Evolutionary conservation across 768 basidiomycete genomes (phyloP), one percentile per base, ranked within the genome.

Genomic region (Auricularia sp.): DNA sequence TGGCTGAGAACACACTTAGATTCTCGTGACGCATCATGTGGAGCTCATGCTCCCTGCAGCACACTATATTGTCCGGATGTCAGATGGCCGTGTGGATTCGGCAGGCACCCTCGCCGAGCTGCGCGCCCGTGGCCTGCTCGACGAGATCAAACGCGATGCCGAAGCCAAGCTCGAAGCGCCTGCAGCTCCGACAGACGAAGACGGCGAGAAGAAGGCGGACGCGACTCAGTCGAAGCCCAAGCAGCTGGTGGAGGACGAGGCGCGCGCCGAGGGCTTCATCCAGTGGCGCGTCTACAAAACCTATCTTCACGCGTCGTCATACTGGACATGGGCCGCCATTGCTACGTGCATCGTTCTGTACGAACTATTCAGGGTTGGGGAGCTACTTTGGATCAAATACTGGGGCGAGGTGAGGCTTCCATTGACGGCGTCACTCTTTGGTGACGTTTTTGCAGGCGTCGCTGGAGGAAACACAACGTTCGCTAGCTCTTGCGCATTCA

Each of bases 21-120:
- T 42, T 42, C 65, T 78, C 29, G 76, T 79, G 14, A 75, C 75
- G 2, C 77, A 79, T 65, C 77, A 79, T 66, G 75, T 77, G 21
- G 77, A 77, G 54, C 69, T 78, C 1, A 69, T 77, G 24, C 70
- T 76, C 3, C 74, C 75, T 7, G 71, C 70, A 3, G 72, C 74
- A 3, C 66, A 73, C 45, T 75, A 75, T 54, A 65, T 78, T 5
- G 65, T 77, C 42, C 72, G 75, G 18, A 69, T 77, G 33, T 68
- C 74, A 3, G 75, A 76, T 63, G 77, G 76, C 16, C 69, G 76
- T 0, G 69, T 77, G 33, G 76, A 76, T 62, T 66, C 70, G 18
- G 69, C 74, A 42, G 77, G 77, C 8, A 73, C 74, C 0, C 68
- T 74, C 21, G 71, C 68, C 5, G 73, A 75, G n/a, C 72, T 77